phyloP scores from a whole-genome alignment of 2,329 filamentous ascomycete species.

The Ophiostoma novo-ulmi region DNA sequence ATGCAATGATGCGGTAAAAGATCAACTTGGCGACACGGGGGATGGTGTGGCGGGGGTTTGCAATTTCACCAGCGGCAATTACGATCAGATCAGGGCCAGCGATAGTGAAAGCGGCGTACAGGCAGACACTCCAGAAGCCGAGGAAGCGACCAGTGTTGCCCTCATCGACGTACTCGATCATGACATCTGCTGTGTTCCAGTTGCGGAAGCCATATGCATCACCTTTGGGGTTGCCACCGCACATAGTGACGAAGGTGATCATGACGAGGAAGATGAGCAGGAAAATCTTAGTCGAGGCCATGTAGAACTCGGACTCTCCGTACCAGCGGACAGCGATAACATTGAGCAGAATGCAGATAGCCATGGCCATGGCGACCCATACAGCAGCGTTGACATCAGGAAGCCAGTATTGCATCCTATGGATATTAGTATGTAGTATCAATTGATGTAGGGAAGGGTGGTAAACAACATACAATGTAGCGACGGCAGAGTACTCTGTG shows the following conservation, averaged over 20 bases:
- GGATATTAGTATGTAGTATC: background rate
- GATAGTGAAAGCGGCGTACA: conserved; percentile 40
- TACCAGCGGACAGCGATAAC: conserved; percentile 36
- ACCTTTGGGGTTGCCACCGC: conserved; percentile 50
- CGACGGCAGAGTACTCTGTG: conserved; percentile 15
- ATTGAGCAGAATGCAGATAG: conserved; percentile 23
- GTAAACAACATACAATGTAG: conserved; percentile 11
- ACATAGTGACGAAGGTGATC: conserved; percentile 51
- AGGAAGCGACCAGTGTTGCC: conserved; percentile 38
- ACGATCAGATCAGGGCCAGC: conserved; percentile 58
- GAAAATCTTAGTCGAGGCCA: conserved; percentile 43
- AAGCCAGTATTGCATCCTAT: conserved; percentile 17
- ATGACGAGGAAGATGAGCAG: conserved; percentile 54
- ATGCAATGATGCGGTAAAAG: conserved; percentile 64
- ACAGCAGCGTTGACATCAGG: conserved; percentile 14
- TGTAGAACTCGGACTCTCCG: conserved; percentile 45
- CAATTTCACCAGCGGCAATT: conserved; percentile 64
- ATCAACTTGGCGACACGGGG: conserved; percentile 63
- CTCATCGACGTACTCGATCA: conserved; percentile 35
- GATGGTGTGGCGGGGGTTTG: conserved; percentile 62
- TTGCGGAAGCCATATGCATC: conserved; percentile 42
- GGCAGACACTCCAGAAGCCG: conserved; percentile 32
- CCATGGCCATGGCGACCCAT: background rate
- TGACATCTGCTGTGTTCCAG: conserved; percentile 42
- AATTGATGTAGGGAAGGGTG: background rate